phyloP scores from a whole-genome alignment of 2,329 filamentous ascomycete species.

The Penicillium sp. region DNA sequence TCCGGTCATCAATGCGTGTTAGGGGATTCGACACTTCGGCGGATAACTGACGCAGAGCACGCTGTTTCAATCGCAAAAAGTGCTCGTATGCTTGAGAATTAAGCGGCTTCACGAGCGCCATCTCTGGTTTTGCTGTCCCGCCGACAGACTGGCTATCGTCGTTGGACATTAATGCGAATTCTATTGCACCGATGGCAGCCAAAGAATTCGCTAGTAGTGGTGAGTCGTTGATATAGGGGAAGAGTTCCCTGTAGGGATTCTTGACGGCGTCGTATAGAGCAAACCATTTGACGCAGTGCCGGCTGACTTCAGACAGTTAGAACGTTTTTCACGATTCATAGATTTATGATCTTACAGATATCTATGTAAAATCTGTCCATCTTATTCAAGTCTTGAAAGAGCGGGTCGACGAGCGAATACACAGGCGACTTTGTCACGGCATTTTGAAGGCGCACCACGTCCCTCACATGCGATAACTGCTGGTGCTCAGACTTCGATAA shows the following conservation, averaged over 20 bases:
- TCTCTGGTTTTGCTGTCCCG: slow-evolving; percentile 16
- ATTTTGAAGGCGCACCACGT: slow-evolving; percentile 18
- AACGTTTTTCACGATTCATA: slow-evolving; percentile 20
- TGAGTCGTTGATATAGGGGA: slow-evolving; percentile 42
- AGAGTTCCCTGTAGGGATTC: slow-evolving; percentile 49
- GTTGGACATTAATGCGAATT: slow-evolving; percentile 39
- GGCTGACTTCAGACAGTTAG: slow-evolving; percentile 25
- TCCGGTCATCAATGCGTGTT: slow-evolving; percentile 38
- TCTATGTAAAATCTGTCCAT: slow-evolving; percentile 45
- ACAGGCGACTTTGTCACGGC: slow-evolving; percentile 24
- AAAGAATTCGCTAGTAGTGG: slow-evolving; percentile 46
- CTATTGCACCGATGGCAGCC: slow-evolving; percentile 47
- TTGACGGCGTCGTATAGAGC: slow-evolving; percentile 45
- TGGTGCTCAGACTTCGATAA: background rate
- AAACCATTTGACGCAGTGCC: slow-evolving; percentile 41
- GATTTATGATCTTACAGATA: slow-evolving; percentile 38
- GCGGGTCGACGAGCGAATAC: slow-evolving; percentile 42
- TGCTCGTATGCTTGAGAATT: slow-evolving; percentile 35
- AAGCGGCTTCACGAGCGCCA: slow-evolving; percentile 17
- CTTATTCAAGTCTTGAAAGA: slow-evolving; percentile 44
- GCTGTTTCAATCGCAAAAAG: slow-evolving; percentile 48
- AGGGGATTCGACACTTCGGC: slow-evolving; percentile 26
- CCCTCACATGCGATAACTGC: background rate
- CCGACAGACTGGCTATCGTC: slow-evolving; percentile 18
- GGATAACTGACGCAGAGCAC: slow-evolving; percentile 42